phyloP scores from a whole-genome alignment of 1,139 yeast genomes.

The Pichia sp. region DNA sequence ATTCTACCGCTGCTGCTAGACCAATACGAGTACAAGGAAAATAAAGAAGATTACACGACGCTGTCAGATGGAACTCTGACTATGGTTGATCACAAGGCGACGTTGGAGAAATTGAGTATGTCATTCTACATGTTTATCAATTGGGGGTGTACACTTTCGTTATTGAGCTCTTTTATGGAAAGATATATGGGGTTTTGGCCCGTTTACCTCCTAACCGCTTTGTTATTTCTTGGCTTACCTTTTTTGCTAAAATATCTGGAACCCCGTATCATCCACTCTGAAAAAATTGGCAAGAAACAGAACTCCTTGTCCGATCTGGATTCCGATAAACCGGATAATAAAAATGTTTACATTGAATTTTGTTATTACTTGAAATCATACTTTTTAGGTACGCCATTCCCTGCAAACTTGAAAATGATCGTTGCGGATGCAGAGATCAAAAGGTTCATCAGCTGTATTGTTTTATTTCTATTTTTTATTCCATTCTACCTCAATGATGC shows the following conservation, averaged over 20 bases:
- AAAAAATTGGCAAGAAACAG: conserved; percentile 16
- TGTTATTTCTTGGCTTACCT: conserved; percentile 48
- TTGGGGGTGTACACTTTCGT: conserved; percentile 71
- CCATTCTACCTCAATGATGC: conserved; percentile 61
- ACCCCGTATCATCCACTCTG: conserved; percentile 24
- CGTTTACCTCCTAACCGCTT: conserved; percentile 59
- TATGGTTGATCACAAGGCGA: conserved; percentile 64
- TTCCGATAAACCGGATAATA: conserved; percentile 28
- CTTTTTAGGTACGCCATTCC: conserved; percentile 37
- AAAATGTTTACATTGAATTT: conserved; percentile 38
- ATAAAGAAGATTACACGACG: conserved; percentile 20
- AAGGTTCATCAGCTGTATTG: conserved; percentile 56
- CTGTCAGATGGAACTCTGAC: conserved; percentile 52
- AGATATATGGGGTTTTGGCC: conserved; percentile 72
- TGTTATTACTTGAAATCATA: conserved; percentile 27
- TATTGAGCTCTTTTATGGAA: conserved; percentile 74
- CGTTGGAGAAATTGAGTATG: conserved; percentile 71
- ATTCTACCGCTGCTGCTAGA: conserved; percentile 50
- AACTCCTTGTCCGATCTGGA: neutral
- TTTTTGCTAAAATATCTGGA: conserved; percentile 24
- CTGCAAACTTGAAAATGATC: conserved; percentile 19
- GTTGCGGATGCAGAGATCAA: conserved; percentile 45
- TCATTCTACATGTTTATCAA: conserved; percentile 78
- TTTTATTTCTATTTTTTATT: conserved; percentile 58
- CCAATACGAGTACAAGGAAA: conserved; percentile 49